phyloP scores from a whole-genome alignment of 768 basidiomycete genomes.

The Hirschioporus abietinus region DNA sequence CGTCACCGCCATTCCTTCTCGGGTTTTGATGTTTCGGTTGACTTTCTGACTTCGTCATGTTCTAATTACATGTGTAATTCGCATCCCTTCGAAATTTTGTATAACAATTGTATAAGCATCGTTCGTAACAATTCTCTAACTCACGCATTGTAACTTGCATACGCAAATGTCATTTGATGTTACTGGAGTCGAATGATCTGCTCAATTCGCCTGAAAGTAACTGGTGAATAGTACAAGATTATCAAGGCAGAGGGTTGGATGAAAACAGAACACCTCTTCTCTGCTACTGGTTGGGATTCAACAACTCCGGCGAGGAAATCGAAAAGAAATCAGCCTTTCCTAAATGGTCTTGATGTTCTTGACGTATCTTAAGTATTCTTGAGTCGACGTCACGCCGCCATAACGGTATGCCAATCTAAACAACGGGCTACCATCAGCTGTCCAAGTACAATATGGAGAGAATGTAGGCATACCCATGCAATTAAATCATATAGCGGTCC shows the following conservation, averaged over 20 bases:
- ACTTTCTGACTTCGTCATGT: background rate
- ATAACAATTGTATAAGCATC: background rate
- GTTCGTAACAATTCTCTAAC: background rate
- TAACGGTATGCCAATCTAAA: conserved; percentile 11
- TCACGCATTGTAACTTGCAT: background rate
- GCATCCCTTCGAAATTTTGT: background rate
- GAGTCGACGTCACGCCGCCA: conserved; percentile 9
- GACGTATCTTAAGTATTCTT: conserved; percentile 4
- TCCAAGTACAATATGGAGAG: background rate
- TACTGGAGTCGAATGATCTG: conserved; percentile 6
- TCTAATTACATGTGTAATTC: background rate
- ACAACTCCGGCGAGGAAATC: background rate
- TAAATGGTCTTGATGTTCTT: conserved; percentile 15
- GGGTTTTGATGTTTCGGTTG: background rate
- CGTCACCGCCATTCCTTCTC: background rate
- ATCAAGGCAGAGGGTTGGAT: too few relatives aligned
- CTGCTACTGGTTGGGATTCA: background rate
- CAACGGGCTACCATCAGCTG: background rate
- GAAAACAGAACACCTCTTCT: background rate
- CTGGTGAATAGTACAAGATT: background rate
- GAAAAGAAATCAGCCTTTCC: background rate
- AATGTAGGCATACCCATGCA: conserved; percentile 22
- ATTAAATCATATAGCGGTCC: conserved; percentile 27
- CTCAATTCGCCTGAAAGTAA: background rate
- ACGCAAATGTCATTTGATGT: background rate